Base-by-base conservation (phyloP, 108 stramenopile genomes). In the Cyclotella cryptica region DNA sequence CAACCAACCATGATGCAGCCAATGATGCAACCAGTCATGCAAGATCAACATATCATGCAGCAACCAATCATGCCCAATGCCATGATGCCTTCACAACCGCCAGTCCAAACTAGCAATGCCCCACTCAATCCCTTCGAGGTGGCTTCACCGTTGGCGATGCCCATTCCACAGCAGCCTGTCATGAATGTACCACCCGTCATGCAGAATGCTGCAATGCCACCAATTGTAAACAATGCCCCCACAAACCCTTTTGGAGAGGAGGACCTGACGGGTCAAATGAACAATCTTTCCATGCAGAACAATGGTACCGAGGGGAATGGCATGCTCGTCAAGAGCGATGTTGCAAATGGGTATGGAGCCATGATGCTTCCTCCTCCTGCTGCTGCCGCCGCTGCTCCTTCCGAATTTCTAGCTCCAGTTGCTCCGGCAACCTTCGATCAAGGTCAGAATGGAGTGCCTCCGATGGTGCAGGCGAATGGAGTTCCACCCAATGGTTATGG, bases 311-410 rank as follows among this genome's bases (percentile, higher is more conserved):
- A 26, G 4, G 8, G 21, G n/a, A 57, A 57, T 57, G 55, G 21
- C n/a, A 49, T 49, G 47, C 47, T 67, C 54, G 14, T 47, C 66
- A 64, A 75, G 58, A 65, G 55, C 68, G n/a, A 27, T 55, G 24
- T 58, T 40, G 15, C 35, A 6, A 35, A 35, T 35, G 35, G 35
- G 35, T 35, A 35, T 35, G 35, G 35, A 35, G 35, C 6, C 35
- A 35, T 35, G 35, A 35, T 35, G 35, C 35, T 6, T 5, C 2
- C 35, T 2, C 35, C 35, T 35, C 35, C 35, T 35, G 35, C 35
- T 35, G 35, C 35, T 2, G 35, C 35, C 6, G 35, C 35, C 6
- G 35, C 35, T 2, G 35, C n/a, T 18, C 52, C 75, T 42, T 18
- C 17, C 57, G 41, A 67, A 42, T 24, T 55, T 61, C 30, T 39